Percentiles rank a stretch among this genome's conserved stretches.
These are phyloP conservation scores for Tulasnella sp. DNA, from an alignment of 768 basidiomycete species.

Conservation along the genomic window DNA sequence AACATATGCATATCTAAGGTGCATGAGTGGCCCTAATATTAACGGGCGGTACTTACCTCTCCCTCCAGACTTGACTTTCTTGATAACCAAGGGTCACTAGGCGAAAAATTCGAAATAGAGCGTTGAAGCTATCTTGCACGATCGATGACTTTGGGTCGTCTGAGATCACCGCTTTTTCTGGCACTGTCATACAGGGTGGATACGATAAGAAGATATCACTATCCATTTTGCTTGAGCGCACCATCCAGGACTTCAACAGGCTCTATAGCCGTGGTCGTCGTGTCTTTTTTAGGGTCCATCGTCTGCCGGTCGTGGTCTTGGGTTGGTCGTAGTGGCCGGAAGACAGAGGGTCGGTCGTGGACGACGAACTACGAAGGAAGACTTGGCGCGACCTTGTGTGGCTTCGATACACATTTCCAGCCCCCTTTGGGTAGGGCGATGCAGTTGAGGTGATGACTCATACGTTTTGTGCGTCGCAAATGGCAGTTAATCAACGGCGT, in stretches of 20 bases:
- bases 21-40: not conserved
- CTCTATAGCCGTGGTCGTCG: not conserved
- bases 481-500: not conserved
- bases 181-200: not conserved
- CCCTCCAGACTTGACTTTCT: conserved; percentile 3
- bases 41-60: not conserved
- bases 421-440: not conserved
- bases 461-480: not conserved
- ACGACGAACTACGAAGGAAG: not conserved
- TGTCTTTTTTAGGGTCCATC: not conserved
- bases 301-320: not conserved
- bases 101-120: not conserved
- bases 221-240: not conserved
- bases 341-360: not conserved
- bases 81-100: conserved; percentile 7
- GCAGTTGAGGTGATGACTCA: not conserved
- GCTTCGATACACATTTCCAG: not conserved
- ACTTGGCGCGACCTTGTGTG: not conserved
- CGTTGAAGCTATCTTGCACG: not conserved
- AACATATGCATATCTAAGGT: not conserved
- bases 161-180: not conserved
- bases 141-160: not conserved
- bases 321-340: not conserved
- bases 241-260: not conserved
- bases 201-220: not conserved